These are phyloP conservation scores for Eudorina sp. DNA, from an alignment of 139 green algal genomes.

Conservation along the genomic window DNA sequence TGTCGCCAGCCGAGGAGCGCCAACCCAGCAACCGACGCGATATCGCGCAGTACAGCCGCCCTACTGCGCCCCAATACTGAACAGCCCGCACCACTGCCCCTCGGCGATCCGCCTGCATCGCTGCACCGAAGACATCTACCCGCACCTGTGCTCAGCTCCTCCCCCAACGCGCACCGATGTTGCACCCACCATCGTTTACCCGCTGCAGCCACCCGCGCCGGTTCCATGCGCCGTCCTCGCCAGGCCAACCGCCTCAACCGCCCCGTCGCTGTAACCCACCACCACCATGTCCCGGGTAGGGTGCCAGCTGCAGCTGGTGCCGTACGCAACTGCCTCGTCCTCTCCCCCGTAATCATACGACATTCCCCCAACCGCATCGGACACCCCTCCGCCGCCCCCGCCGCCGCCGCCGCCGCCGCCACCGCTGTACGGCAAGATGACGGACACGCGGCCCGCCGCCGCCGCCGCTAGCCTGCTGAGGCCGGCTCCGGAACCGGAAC, in stretches of 20 bases:
- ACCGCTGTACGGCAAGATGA: conserved; percentile 38
- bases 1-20: too few relatives aligned
- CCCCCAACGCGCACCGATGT: too few relatives aligned
- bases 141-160: too few relatives aligned
- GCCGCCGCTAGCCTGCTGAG: not conserved
- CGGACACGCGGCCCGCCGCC: conserved; percentile 8
- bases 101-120: too few relatives aligned
- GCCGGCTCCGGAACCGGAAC: not conserved
- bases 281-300: conserved; percentile 2
- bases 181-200: too few relatives aligned
- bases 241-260: conserved; percentile 10
- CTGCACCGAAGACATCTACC: too few relatives aligned
- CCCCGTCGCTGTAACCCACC: conserved; percentile 46
- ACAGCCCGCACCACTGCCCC: too few relatives aligned
- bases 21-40: too few relatives aligned
- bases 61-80: too few relatives aligned
- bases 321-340: conserved; percentile 13
- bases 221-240: not conserved
- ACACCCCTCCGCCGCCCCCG: not conserved
- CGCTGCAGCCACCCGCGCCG: too few relatives aligned
- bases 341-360: not conserved
- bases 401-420: not conserved
- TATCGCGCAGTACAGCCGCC: too few relatives aligned
- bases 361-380: not conserved
- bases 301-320: conserved; percentile 29